Conservation (phyloP, 352 stramenopile species). For the Pythium chondricola region DNA sequence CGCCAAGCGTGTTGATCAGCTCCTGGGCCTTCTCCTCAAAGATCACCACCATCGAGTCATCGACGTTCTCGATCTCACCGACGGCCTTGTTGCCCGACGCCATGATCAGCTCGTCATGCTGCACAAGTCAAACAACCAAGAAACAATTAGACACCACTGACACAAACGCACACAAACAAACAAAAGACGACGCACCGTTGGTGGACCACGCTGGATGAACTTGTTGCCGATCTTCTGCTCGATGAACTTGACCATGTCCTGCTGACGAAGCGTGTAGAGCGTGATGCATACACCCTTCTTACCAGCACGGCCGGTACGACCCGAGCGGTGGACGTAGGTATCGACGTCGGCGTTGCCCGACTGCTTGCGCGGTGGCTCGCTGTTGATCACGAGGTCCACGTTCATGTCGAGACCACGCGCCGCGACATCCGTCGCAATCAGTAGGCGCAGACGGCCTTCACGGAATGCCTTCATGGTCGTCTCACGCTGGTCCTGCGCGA, state of each 20-base stretch:
- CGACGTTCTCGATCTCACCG: slow-evolving; percentile 79
- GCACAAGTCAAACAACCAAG: slow-evolving; percentile 1
- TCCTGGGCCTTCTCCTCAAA: slow-evolving; percentile 67
- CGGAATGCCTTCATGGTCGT: slow-evolving; percentile 97
- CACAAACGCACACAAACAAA: not conserved
- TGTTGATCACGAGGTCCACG: slow-evolving; percentile 96
- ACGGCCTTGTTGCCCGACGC: slow-evolving; percentile 76
- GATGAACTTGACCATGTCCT: slow-evolving; percentile 71
- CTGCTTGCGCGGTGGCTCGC: slow-evolving; percentile 82
- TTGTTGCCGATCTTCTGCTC: slow-evolving; percentile 87
- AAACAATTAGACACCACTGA: not conserved
- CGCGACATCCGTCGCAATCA: slow-evolving; percentile 97
- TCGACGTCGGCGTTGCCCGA: slow-evolving; percentile 90
- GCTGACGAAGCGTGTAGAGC: slow-evolving; percentile 88
- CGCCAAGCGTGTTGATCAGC: slow-evolving; percentile 53
- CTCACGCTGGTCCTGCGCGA: slow-evolving; percentile 95
- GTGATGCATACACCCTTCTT: slow-evolving; percentile 96
- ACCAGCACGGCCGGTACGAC: slow-evolving; percentile 94
- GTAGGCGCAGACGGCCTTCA: slow-evolving; percentile 89
- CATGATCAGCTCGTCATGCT: slow-evolving; percentile 86
- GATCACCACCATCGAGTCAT: slow-evolving; percentile 65
- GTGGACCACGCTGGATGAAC: slow-evolving; percentile 85
- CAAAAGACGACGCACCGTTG: slow-evolving; percentile 26
- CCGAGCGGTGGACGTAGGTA: slow-evolving; percentile 98
- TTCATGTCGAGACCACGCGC: slow-evolving; percentile 97